Base-by-base conservation (phyloP, 257 asterid genomes). In the Ophiorrhiza pumila region DNA sequence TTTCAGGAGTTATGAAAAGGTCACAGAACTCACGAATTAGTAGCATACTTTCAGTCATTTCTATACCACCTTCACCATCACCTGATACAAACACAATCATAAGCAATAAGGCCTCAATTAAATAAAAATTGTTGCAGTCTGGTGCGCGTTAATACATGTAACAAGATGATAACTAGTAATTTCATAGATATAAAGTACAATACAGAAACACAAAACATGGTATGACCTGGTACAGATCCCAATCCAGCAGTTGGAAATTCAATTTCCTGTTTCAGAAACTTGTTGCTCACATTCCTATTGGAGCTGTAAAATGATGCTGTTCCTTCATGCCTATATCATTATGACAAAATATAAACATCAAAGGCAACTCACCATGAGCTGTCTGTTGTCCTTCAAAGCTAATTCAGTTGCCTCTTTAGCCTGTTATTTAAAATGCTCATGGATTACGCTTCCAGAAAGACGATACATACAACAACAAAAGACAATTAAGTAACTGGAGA, bases 201-300 rank as follows among this genome's bases (percentile, higher is more conserved):
- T 8, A 45, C 71, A 41, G 29, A 39, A 41, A 22, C 46, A 45
- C 22, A 56, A 22, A 77, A 29, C 47, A 64, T 71, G 69, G 43
- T 5, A 71, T 35, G 73, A 90, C 97, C 98, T 86, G 97, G 96
- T 46, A 93, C 97, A 45, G 97, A 93, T 67, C 83, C 87, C 80
- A 93, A 79, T 65, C 97, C 96, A 74, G 98, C 87, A 31, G 97
- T 91, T 34, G 98, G 98, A 80, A 91, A 89, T 80, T 93, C 96
- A 72, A 93, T 89, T 87, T 93, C 98, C 97, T 91, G 97, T 80
- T 83, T 85, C 71, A 91, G 82, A 93, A 90, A 87, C 88, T 85
- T 59, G 86, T 87, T 83, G 85, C 91, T 87, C 90, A 87, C 87
- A 82, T 79, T 84, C 80, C 88, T 53, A 74, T 76, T 85, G 67